Evolutionary conservation across 345 rosid genomes (phyloP).

Genomic region (Salix viminalis): DNA sequence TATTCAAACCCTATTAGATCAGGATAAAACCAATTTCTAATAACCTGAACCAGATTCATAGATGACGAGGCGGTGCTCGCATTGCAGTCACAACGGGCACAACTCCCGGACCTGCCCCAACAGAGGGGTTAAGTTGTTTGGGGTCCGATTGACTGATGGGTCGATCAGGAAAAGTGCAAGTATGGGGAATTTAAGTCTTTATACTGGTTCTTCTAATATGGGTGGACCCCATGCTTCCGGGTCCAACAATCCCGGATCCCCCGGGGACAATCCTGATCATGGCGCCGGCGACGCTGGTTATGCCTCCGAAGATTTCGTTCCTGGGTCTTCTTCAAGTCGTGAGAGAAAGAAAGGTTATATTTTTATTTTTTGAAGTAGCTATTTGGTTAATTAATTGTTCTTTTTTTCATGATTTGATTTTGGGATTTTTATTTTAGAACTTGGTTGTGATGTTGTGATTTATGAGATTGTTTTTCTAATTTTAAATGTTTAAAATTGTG

Average conservation of each 20-base stretch:
- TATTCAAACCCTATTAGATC: constrained; percentile 12
- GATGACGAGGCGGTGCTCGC: constrained; percentile 36
- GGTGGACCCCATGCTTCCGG: constrained; percentile 26
- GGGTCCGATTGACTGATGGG: constrained; percentile 41
- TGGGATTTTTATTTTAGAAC: not conserved
- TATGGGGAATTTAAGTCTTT: constrained; percentile 32
- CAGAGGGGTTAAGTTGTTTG: constrained; percentile 32
- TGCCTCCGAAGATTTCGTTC: constrained; percentile 92
- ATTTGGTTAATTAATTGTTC: not conserved
- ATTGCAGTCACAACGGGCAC: constrained; percentile 39
- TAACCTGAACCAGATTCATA: constrained; percentile 11
- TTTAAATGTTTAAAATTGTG: not conserved
- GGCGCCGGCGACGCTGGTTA: constrained; percentile 57
- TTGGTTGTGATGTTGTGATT: not conserved
- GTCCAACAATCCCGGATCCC: constrained; percentile 54
- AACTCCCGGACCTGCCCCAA: constrained; percentile 35
- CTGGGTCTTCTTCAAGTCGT: constrained; percentile 88
- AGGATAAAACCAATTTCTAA: not conserved
- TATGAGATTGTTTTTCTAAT: not conserved
- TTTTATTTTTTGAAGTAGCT: not conserved
- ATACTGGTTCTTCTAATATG: constrained; percentile 16
- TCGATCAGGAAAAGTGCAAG: constrained; percentile 45
- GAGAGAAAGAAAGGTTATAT: constrained; percentile 83
- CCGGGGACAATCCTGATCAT: constrained; percentile 66
- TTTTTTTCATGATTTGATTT: not conserved